Evolutionary conservation across 805 yeast species (phyloP), one percentile per base, ranked within the genome.

Genomic region (Teunomyces cretensis): DNA sequence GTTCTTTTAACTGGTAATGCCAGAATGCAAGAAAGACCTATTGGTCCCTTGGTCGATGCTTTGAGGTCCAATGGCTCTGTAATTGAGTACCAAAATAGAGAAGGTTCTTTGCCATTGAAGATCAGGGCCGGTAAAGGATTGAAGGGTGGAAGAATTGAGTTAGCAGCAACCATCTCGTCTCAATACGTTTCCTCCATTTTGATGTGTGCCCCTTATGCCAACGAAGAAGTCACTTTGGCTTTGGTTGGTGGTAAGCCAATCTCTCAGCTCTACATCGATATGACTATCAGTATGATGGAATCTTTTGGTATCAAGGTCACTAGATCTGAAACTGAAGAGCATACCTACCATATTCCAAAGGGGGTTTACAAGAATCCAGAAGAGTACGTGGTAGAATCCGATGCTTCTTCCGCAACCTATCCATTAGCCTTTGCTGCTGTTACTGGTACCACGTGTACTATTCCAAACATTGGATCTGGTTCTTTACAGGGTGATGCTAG

Each of bases 191-290:
- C 98, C 1, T 92, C 98, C 0, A 78, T 94, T 45, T 78, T 94
- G 59, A 90, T 94, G 96, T 88, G 96, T 67, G 98, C 99, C 30
- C 99, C 99, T 40, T 94, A 91, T 61, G 98, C 98, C 9, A 68
- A 82, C 46, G 76, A 80, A 45, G 96, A 96, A 6, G 96, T 92
- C 26, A 89, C 96, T 7, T 78, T 94, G 60, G 70, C 92, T 7
- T 76, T 94, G 48, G 91, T 87, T 15, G 99, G 98, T 27, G 99
- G 99, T 32, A 91, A 91, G 65, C 99, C 99, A 53, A 88, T 94
- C 49, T 92, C 98, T 11, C 95, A 89, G 64, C 76, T 92, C 55
- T 94, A 94, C 75, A 90, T 94, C 52, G 97, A 91, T 61, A 94
- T 94, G 99, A 94, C 99, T 2, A 86, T 91, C 50, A 83, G 84